These are phyloP conservation scores for Fusarium robinianum DNA, from an alignment of 2,329 filamentous ascomycete species.

Conservation along the genomic window DNA sequence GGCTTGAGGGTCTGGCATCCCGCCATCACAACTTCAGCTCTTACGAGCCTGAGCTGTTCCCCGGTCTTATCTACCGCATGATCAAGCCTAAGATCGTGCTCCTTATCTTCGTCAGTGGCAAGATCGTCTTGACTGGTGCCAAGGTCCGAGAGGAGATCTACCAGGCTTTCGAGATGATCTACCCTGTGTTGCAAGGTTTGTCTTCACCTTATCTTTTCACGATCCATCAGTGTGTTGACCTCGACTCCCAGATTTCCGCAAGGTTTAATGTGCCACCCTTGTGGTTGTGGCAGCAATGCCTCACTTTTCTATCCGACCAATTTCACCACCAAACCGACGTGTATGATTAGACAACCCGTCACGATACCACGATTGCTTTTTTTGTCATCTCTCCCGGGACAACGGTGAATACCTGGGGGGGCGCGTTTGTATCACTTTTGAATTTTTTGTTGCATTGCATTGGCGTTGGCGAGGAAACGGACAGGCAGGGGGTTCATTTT, in stretches of 20 bases:
- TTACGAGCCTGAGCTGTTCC: constrained; percentile 98
- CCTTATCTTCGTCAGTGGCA: constrained; percentile 95
- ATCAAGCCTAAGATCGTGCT: constrained; percentile 99
- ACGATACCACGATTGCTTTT: constrained; percentile 54
- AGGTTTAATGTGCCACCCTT: constrained; percentile 49
- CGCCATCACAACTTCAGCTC: constrained; percentile 99
- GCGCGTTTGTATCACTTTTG: constrained; percentile 46
- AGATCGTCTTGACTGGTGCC: constrained; percentile 96
- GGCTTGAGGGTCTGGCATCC: constrained; percentile 90
- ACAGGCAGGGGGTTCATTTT: constrained; percentile 37
- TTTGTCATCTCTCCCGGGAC: constrained; percentile 23
- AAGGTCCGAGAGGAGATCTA: constrained; percentile 99
- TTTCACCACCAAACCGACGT: constrained; percentile 38
- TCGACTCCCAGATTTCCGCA: constrained; percentile 58
- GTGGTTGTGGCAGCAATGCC: constrained; percentile 6
- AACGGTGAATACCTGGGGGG: constrained; percentile 27
- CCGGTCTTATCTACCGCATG: constrained; percentile 99
- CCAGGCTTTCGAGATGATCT: constrained; percentile 95
- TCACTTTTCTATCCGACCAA: constrained; percentile 2
- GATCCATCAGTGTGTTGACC: constrained; percentile 10
- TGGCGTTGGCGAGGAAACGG: constrained; percentile 57
- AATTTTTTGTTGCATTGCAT: constrained; percentile 57
- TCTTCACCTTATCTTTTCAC: constrained; percentile 15
- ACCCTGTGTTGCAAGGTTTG: constrained; percentile 87
- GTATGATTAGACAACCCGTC: constrained; percentile 50